These are phyloP conservation scores for Diplogelasinospora grovesii DNA, from an alignment of 495 filamentous ascomycete species.

Conservation along the genomic window DNA sequence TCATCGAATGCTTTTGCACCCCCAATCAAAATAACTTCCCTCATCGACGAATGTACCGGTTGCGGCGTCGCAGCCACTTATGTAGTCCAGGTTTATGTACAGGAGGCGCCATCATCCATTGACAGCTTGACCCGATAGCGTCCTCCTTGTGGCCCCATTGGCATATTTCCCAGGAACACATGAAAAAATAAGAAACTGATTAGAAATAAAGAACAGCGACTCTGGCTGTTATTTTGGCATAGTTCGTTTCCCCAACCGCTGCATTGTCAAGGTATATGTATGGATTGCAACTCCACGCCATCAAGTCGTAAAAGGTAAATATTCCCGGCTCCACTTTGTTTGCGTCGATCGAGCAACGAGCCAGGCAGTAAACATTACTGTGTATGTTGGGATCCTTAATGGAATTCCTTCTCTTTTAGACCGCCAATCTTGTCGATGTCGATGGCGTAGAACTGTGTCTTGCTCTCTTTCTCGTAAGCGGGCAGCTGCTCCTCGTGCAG, in stretches of 20 bases:
- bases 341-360: not conserved
- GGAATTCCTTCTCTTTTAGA: constrained; percentile 76
- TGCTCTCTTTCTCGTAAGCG: constrained; percentile 72
- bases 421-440: constrained; percentile 94
- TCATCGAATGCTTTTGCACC: not conserved
- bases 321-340: not conserved
- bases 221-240: constrained; percentile 13
- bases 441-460: constrained; percentile 77
- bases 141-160: too few species aligned
- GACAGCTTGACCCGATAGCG: constrained; percentile 1
- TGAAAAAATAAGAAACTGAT: not conserved
- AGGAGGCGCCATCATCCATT: not conserved
- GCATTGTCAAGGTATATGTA: too few species aligned
- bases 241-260: constrained; percentile 18
- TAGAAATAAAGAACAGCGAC: constrained; percentile 11
- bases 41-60: not conserved
- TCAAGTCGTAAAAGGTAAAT: not conserved
- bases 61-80: not conserved
- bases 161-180: too few species aligned
- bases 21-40: not conserved
- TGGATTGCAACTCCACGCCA: constrained; percentile 14
- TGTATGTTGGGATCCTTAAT: constrained; percentile 13
- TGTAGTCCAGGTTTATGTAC: constrained; percentile 3
- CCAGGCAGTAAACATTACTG: not conserved
- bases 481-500: constrained; percentile 73